Base-by-base conservation (phyloP, 345 rosid genomes). In the Gossypium longicalyx region DNA sequence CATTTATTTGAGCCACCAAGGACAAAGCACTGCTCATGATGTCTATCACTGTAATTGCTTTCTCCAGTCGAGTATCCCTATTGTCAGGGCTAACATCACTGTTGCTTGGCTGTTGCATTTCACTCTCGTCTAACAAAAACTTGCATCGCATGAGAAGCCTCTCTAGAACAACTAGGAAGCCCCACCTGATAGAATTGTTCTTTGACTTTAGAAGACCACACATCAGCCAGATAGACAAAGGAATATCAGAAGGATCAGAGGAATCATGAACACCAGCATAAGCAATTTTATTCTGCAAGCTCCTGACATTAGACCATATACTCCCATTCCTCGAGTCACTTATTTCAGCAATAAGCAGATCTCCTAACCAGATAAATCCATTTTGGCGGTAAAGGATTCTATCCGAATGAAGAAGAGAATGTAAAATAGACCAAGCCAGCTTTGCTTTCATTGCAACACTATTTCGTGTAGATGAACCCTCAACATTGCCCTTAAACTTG, bases 131-230 rank as follows among this genome's bases (percentile, higher is more conserved):
- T 80, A 95, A 77, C 80, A 95, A 80, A 86, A 89, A 91, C 78
- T 95, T 95, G 82, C 97, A 93, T 47, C 93, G 88, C 92, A 91
- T 90, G 73, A 95, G 99, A 88, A 95, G 97, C 84, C 97, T 88
- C 87, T 95, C 98, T 22, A 95, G 84, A 80, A 95, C 83, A 77
- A 87, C 86, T 63, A 95, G 72, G 81, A 95, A 95, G 38, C 99
- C 99, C 94, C 96, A 88, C 82, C 99, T 85, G 69, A 89, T 87
- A 45, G 80, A 29, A 67, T 80, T 88, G 83, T 90, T 80, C 82
- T 79, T 90, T 67, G 99, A 95, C 87, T 95, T 95, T 80, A 95
- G 80, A 82, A 95, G 96, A 70, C 98, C 98, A 67, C 98, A 93
- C 79, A 95, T 74, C 67, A 95, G 92, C 88, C 89, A 86, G 75